phyloP scores from a whole-genome alignment of 2,329 filamentous ascomycete species.

The Fragosphaeria purpurea region DNA sequence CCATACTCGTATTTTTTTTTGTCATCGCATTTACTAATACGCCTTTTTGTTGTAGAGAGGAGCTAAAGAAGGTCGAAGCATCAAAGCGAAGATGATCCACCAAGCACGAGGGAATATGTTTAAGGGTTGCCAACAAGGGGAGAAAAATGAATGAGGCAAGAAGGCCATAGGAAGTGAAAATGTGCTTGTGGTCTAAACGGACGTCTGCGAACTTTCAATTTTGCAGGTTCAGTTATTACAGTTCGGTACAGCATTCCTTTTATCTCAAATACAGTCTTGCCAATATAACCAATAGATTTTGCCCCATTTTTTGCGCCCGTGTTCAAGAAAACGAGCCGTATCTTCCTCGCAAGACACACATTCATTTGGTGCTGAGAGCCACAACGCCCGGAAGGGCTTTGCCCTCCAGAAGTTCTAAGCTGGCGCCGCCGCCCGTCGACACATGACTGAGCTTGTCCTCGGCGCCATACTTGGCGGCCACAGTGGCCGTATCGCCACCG shows the following conservation, averaged over 20 bases:
- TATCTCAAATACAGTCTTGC: too few relatives aligned
- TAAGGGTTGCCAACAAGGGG: neutral
- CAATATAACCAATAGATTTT: too few relatives aligned
- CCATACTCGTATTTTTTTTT: neutral
- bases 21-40: conserved; percentile 2
- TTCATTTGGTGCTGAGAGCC: conserved; percentile 73
- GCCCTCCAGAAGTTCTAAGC: conserved; percentile 91
- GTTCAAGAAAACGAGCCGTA: too few relatives aligned
- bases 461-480: conserved; percentile 91
- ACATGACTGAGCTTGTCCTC: conserved; percentile 98
- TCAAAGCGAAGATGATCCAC: conserved; percentile 50
- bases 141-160: conserved; percentile 17
- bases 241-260: too few relatives aligned
- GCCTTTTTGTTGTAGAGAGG: conserved; percentile 49
- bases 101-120: neutral
- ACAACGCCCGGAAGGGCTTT: conserved; percentile 92
- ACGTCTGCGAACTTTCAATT: too few relatives aligned
- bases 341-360: neutral
- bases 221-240: too few relatives aligned
- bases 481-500: conserved; percentile 94
- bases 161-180: neutral
- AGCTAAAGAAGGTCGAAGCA: conserved; percentile 86
- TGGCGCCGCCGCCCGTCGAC: conserved; percentile 91
- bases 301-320: too few relatives aligned
- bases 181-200: too few relatives aligned